Evolutionary conservation across 768 basidiomycete species (phyloP).

Genomic region (Dioszegia hungarica): DNA sequence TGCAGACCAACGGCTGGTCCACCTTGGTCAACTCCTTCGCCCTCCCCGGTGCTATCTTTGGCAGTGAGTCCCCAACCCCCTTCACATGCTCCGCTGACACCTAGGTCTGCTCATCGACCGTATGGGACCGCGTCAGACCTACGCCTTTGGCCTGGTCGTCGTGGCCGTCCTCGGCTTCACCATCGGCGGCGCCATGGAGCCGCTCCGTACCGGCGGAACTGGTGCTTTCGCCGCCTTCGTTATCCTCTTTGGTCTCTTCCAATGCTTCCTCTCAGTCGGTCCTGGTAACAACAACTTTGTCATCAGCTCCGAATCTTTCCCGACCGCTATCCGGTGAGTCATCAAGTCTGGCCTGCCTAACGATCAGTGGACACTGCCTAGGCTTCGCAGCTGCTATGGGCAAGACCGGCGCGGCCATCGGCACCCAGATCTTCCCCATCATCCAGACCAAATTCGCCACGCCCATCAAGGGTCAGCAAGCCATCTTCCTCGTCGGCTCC

Average conservation of each 20-base stretch:
- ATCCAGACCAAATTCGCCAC: constrained; percentile 17
- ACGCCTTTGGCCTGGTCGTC: background rate
- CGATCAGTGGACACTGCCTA: constrained; percentile 64
- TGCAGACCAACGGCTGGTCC: constrained; percentile 54
- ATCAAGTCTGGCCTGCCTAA: background rate
- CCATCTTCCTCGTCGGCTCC: background rate
- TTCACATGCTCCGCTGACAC: constrained; percentile 16
- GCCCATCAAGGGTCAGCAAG: background rate
- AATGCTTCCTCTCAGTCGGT: background rate
- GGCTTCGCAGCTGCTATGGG: constrained; percentile 50
- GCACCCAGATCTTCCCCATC: constrained; percentile 32
- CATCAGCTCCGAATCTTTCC: constrained; percentile 22
- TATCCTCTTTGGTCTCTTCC: background rate
- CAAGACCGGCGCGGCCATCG: constrained; percentile 55
- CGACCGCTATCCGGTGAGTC: constrained; percentile 51
- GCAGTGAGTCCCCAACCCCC: constrained; percentile 23
- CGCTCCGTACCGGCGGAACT: background rate
- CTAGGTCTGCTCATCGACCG: constrained; percentile 27
- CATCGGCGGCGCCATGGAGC: background rate
- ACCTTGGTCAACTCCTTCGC: constrained; percentile 21
- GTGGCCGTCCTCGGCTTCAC: background rate
- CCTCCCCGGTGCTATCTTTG: constrained; percentile 56
- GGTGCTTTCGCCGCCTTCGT: background rate
- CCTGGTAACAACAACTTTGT: background rate
- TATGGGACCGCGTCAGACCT: background rate